These are phyloP conservation scores for Rhazya stricta DNA, from an alignment of 257 asterid species.

Conservation along the genomic window DNA sequence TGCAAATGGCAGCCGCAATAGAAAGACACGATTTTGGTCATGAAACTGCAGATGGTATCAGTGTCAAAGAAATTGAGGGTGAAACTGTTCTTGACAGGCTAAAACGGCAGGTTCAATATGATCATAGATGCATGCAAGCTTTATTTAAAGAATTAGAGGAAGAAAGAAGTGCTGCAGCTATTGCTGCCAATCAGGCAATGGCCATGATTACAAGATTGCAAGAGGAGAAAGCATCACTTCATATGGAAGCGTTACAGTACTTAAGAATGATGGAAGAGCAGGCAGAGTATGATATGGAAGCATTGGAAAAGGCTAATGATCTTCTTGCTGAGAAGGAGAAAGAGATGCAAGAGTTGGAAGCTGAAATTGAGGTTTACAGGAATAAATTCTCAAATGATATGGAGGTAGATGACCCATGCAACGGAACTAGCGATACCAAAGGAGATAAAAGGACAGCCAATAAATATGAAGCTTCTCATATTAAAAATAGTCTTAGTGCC, in stretches of 20 bases:
- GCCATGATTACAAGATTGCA: conserved; percentile 92
- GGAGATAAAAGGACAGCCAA: conserved; percentile 14
- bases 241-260: conserved; percentile 90
- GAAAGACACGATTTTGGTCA: conserved; percentile 31
- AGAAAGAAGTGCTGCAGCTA: conserved; percentile 79
- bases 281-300: conserved; percentile 85
- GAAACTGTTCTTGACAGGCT: conserved; percentile 48
- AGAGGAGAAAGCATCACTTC: conserved; percentile 92
- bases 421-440: conserved; percentile 17
- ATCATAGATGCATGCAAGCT: conserved; percentile 37
- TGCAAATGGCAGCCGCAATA: conserved; percentile 27
- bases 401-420: conserved; percentile 18
- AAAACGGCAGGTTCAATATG: conserved; percentile 53
- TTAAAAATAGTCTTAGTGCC: conserved; percentile 17
- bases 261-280: conserved; percentile 97
- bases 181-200: conserved; percentile 84
- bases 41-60: conserved; percentile 37
- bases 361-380: conserved; percentile 55
- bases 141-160: conserved; percentile 76
- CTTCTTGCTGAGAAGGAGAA: conserved; percentile 77
- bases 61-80: conserved; percentile 44
- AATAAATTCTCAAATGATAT: conserved; percentile 31
- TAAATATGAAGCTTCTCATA: conserved; percentile 11
- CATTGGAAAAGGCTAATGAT: conserved; percentile 71
- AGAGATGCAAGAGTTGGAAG: conserved; percentile 78